Conservation (phyloP, 83 land plant genomes). For the Isoetes engelmannii region DNA sequence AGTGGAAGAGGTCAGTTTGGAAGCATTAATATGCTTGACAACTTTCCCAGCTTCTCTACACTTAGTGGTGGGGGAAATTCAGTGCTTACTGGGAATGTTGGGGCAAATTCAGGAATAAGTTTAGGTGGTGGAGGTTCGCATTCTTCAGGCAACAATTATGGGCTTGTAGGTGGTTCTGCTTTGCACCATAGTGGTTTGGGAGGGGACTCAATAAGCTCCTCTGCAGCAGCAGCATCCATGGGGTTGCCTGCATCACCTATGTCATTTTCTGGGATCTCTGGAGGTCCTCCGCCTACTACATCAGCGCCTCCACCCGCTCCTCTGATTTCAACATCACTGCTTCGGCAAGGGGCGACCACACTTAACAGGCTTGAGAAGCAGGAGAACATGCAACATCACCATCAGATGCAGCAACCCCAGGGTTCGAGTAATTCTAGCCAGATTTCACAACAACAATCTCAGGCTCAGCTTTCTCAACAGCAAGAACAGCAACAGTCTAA, state of each 20-base stretch:
- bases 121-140: conserved; percentile 24
- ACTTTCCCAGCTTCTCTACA: conserved; percentile 49
- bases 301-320: conserved; percentile 28
- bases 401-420: conserved; percentile 34
- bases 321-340: conserved; percentile 32
- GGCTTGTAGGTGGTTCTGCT: conserved; percentile 19
- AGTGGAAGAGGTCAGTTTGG: conserved; percentile 19
- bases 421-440: conserved; percentile 11
- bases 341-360: conserved; percentile 25
- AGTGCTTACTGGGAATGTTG: conserved; percentile 22
- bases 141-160: conserved; percentile 20
- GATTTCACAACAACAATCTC: conserved; percentile 38
- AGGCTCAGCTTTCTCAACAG: conserved; percentile 16
- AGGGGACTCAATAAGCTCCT: conserved; percentile 51
- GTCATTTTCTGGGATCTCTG: conserved; percentile 34
- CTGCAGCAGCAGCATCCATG: conserved; percentile 33
- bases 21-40: conserved; percentile 50
- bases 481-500: conserved; percentile 38
- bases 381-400: conserved; percentile 49
- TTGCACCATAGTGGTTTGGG: conserved; percentile 12
- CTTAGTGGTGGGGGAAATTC: conserved; percentile 26
- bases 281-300: conserved; percentile 27
- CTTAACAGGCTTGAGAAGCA: conserved; percentile 18
- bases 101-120: conserved; percentile 35
- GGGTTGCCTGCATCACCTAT: conserved; percentile 41